Conservation (phyloP, 148 eudicot genomes). For the Vaccinium corymbosum region DNA sequence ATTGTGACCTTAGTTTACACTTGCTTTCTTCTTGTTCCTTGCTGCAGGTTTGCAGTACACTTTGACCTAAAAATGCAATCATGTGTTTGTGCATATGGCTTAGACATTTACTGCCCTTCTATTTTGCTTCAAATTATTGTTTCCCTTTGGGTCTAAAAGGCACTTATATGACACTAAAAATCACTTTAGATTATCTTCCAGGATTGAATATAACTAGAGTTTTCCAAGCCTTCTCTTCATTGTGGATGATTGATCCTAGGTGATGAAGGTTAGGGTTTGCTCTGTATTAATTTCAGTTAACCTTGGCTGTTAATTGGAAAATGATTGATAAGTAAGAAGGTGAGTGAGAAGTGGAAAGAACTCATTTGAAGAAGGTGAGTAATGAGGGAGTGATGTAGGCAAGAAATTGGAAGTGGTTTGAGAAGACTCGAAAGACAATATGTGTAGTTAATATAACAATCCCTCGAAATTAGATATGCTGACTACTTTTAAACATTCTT, state of each 20-base stretch:
- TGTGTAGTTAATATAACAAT: neutral
- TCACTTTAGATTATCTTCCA: neutral
- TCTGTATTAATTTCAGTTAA: neutral
- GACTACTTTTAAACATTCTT: slow-evolving; percentile 7
- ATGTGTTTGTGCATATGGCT: slow-evolving; percentile 5
- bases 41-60: neutral
- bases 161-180: neutral
- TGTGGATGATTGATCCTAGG: neutral
- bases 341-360: neutral
- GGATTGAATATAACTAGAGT: neutral
- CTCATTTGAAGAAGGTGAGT: neutral
- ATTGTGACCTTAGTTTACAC: neutral
- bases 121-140: neutral
- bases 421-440: neutral
- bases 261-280: neutral
- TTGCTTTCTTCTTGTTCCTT: neutral
- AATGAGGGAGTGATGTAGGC: neutral
- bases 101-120: neutral
- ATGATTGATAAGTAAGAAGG: neutral
- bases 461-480: neutral
- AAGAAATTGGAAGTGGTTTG: neutral
- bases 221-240: neutral
- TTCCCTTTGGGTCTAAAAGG: neutral
- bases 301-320: neutral
- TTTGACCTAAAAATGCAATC: neutral